A percentile compares a stretch with the other conserved stretches of the same genome.
phyloP scores from a whole-genome alignment of 192 early-diverging fungal genomes.

The Podila epicladia region DNA sequence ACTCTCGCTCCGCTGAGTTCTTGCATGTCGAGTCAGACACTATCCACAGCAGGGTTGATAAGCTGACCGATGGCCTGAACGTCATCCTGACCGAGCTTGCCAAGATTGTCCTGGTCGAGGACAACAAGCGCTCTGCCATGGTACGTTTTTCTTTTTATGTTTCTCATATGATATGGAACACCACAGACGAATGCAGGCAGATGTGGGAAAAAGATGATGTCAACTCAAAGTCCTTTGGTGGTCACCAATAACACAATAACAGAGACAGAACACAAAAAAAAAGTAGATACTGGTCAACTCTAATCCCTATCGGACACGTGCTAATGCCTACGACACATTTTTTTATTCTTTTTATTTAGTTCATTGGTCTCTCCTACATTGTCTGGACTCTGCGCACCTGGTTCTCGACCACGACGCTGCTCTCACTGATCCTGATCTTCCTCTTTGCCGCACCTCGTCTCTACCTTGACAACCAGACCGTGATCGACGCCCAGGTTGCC shows the following conservation, averaged over 20 bases:
- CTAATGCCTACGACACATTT: not conserved
- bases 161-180: too few relatives aligned
- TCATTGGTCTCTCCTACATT: slow-evolving; percentile 35
- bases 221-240: too few relatives aligned
- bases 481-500: slow-evolving; percentile 37
- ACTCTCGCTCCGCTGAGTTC: slow-evolving; percentile 37
- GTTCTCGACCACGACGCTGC: slow-evolving; percentile 42
- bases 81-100: slow-evolving; percentile 44
- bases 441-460: slow-evolving; percentile 37
- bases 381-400: slow-evolving; percentile 51
- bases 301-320: not conserved
- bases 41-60: slow-evolving; percentile 29
- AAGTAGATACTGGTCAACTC: not conserved
- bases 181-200: too few relatives aligned
- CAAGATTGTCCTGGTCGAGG: slow-evolving; percentile 38
- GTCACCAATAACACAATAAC: too few relatives aligned
- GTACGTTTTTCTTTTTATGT: slow-evolving; percentile 1
- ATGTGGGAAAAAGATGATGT: too few relatives aligned
- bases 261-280: too few relatives aligned
- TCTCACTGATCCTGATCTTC: slow-evolving; percentile 29
- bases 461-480: slow-evolving; percentile 37
- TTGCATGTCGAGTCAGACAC: slow-evolving; percentile 29
- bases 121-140: slow-evolving; percentile 41
- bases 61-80: slow-evolving; percentile 42
- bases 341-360: slow-evolving; percentile 10